Base-by-base conservation (phyloP, 257 asterid species). In the Jasminum sambac region DNA sequence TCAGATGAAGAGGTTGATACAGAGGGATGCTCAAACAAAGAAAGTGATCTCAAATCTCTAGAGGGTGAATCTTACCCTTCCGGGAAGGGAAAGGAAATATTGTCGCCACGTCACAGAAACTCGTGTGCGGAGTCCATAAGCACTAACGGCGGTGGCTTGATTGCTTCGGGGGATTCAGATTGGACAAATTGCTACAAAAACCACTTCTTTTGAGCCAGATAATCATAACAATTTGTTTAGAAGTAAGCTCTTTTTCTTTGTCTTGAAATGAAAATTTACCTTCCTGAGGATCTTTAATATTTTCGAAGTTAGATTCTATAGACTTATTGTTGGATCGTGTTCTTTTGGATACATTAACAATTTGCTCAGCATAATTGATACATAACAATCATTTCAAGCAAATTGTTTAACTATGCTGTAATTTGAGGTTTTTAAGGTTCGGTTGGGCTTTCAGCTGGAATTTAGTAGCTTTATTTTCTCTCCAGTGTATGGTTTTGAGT, bases 111-210 rank as follows among this genome's bases (percentile, higher is more conserved):
- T 40, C 61, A 46, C 64, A 52, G 66, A 26, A 37, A 73, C 66
- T 41, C 63, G 4, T 80, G 84, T 71, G 92, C 95, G 0, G 97
- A 90, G 84, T 93, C 98, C 74, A 89, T 89, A 43, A 66, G 84
- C 83, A 89, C 85, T 16, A 84, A 88, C 74, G 95, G 87, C 8
- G 91, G 89, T 61, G 88, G 90, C 61, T 75, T 93, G 16, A 79
- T 77, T 70, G 84, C 81, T 77, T 93, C 98, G 43, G 77, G 70
- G 70, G 97, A 90, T 78, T 93, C 94, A 23, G 90, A 93, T 74
- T 90, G 96, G 95, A 78, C 68, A 21, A 80, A 21, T 68, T 69
- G 79, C 75, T 72, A 67, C 59, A 83, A 81, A 72, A 76, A 71
- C 64, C 72, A 65, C 67, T 77, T 73, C 80, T 79, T 78, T 74